A percentile compares a stretch with the other conserved stretches of the same genome.
Conservation (phyloP, 805 yeast genomes). For the Clavispora santaluciae region DNA sequence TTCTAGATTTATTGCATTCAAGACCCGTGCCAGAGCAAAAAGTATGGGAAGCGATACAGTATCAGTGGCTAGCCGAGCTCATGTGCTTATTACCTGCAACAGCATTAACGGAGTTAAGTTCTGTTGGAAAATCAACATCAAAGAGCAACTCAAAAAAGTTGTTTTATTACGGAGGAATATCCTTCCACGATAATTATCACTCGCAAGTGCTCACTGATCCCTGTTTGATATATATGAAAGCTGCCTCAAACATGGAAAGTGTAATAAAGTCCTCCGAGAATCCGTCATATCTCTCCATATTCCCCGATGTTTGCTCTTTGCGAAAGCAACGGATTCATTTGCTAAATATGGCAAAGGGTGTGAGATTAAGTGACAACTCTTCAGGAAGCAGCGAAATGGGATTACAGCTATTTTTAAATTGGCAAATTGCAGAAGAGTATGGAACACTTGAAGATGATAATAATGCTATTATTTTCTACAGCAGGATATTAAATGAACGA, state of each 20-base stretch:
- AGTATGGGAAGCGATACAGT: constrained; percentile 60
- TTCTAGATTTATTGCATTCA: constrained; percentile 30
- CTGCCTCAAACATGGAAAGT: constrained; percentile 23
- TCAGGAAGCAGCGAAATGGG: not conserved
- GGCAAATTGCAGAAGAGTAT: constrained; percentile 49
- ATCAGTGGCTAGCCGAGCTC: constrained; percentile 60
- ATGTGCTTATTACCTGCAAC: constrained; percentile 46
- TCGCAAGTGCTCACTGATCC: constrained; percentile 27
- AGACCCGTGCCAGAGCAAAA: constrained; percentile 14
- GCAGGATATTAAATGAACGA: constrained; percentile 6
- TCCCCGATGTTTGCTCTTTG: constrained; percentile 10
- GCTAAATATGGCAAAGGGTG: constrained; percentile 26
- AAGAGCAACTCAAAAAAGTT: constrained; percentile 9
- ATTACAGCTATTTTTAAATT: constrained; percentile 19
- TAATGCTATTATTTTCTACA: constrained; percentile 20
- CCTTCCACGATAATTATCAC: constrained; percentile 18
- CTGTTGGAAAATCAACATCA: constrained; percentile 11
- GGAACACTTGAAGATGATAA: constrained; percentile 12
- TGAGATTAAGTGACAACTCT: not conserved
- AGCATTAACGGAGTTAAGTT: constrained; percentile 17
- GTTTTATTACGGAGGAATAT: constrained; percentile 31
- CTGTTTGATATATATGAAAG: constrained; percentile 23
- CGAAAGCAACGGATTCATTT: constrained; percentile 17
- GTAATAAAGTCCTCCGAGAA: not conserved
- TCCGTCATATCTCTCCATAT: constrained; percentile 16